phyloP scores from a whole-genome alignment of 768 basidiomycete genomes.

The Lentinula edodes region DNA sequence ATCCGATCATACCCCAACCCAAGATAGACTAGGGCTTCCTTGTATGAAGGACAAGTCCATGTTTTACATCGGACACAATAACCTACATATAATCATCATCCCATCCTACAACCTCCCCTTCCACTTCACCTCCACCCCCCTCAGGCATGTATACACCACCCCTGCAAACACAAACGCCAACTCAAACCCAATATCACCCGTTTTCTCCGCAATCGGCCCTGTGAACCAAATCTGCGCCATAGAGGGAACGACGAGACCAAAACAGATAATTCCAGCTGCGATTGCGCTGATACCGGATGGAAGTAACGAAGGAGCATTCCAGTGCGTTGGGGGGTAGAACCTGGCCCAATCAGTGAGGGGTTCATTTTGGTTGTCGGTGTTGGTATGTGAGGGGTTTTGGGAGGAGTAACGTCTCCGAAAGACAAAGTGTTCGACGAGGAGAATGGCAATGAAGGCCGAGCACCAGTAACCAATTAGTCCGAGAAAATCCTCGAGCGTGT shows the following conservation, averaged over 20 bases:
- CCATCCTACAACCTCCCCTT: slow-evolving; percentile 3
- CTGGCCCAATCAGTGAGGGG: background rate
- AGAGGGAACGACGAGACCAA: slow-evolving; percentile 55
- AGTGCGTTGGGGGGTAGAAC: slow-evolving; percentile 48
- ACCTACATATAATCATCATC: background rate
- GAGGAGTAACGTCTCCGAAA: slow-evolving; percentile 49
- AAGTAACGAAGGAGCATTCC: slow-evolving; percentile 51
- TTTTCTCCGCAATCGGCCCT: slow-evolving; percentile 62
- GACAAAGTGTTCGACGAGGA: slow-evolving; percentile 64
- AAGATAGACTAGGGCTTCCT: too few relatives aligned
- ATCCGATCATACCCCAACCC: too few relatives aligned
- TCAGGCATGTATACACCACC: slow-evolving; percentile 52
- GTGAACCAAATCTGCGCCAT: slow-evolving; percentile 77
- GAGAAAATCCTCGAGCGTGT: slow-evolving; percentile 67
- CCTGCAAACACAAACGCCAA: slow-evolving; percentile 52
- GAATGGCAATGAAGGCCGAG: slow-evolving; percentile 52
- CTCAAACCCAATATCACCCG: slow-evolving; percentile 85
- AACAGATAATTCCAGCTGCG: slow-evolving; percentile 42
- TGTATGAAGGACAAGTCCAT: too few relatives aligned
- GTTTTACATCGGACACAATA: too few relatives aligned
- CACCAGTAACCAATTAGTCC: slow-evolving; percentile 70
- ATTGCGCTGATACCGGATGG: slow-evolving; percentile 70
- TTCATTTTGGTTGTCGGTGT: background rate
- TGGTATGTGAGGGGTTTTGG: slow-evolving; percentile 11
- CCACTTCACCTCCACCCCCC: slow-evolving; percentile 41